phyloP scores from a whole-genome alignment of 2,329 filamentous ascomycete species.

The Paraphoma sp. region DNA sequence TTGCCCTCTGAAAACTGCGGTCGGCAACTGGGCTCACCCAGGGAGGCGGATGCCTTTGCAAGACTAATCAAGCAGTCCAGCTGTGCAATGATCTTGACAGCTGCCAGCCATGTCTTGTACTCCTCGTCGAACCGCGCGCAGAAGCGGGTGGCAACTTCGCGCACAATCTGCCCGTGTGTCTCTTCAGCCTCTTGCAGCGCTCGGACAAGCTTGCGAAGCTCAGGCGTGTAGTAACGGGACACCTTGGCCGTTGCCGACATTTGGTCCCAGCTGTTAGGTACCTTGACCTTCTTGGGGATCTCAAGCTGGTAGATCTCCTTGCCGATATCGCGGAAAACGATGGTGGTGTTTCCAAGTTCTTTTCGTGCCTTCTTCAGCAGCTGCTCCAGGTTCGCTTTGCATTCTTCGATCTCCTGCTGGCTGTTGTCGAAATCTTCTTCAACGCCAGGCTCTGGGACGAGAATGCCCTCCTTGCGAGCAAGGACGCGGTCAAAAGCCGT shows the following conservation, averaged over 20 bases:
- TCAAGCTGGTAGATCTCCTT: slow-evolving; percentile 98
- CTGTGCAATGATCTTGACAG: slow-evolving; percentile 89
- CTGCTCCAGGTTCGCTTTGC: slow-evolving; percentile 74
- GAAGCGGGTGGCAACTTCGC: slow-evolving; percentile 83
- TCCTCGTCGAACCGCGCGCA: slow-evolving; percentile 87
- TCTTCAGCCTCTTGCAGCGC: slow-evolving; percentile 93
- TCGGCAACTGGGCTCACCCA: slow-evolving; percentile 87
- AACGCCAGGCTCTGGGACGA: slow-evolving; percentile 85
- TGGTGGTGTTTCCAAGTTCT: slow-evolving; percentile 73
- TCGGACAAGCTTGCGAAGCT: slow-evolving; percentile 81
- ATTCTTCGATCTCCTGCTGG: slow-evolving; percentile 74
- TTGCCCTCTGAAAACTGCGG: slow-evolving; percentile 87
- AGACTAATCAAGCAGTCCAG: slow-evolving; percentile 94
- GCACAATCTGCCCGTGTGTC: slow-evolving; percentile 87
- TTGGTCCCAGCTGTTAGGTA: slow-evolving; percentile 89
- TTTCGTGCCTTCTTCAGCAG: slow-evolving; percentile 75
- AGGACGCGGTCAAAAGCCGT: slow-evolving; percentile 85
- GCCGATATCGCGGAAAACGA: slow-evolving; percentile 72
- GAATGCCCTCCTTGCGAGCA: slow-evolving; percentile 78
- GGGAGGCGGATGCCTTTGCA: slow-evolving; percentile 81
- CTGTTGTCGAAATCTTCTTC: slow-evolving; percentile 93
- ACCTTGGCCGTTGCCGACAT: slow-evolving; percentile 93
- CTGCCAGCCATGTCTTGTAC: slow-evolving; percentile 83
- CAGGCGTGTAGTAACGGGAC: slow-evolving; percentile 91
- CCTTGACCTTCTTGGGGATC: slow-evolving; percentile 82